These are phyloP conservation scores for Euptelea pleiosperma DNA, from an alignment of 164 flowering plant species.

Conservation along the genomic window DNA sequence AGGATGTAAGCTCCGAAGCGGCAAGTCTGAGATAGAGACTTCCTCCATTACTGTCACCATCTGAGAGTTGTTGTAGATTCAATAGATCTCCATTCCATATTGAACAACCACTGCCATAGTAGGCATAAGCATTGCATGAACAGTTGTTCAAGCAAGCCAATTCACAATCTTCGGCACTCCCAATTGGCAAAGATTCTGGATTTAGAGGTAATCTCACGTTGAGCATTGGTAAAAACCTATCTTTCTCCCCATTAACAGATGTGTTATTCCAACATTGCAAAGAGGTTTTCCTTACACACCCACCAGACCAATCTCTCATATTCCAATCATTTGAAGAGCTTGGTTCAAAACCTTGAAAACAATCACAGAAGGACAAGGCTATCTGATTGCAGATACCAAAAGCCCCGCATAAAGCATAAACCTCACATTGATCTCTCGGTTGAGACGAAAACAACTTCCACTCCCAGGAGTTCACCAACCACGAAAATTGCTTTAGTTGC, in stretches of 20 bases:
- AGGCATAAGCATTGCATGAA: constrained; percentile 54
- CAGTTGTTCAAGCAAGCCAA: constrained; percentile 46
- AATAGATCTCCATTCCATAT: constrained; percentile 31
- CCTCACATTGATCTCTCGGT: constrained; percentile 45
- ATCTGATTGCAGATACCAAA: constrained; percentile 38
- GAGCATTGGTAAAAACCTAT: too few relatives aligned
- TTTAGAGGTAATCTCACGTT: too few relatives aligned
- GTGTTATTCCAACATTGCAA: constrained; percentile 33
- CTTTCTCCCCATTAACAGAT: constrained; percentile 2
- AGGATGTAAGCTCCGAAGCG: constrained; percentile 49
- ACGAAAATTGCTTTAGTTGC: too few relatives aligned
- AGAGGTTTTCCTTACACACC: constrained; percentile 42
- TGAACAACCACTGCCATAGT: constrained; percentile 34
- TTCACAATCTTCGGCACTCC: too few relatives aligned
- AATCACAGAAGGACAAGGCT: constrained; percentile 31
- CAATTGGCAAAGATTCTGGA: constrained; percentile 19
- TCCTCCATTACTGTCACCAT: constrained; percentile 21
- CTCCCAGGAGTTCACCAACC: too few relatives aligned
- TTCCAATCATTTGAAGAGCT: constrained; percentile 36
- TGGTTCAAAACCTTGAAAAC: constrained; percentile 54
- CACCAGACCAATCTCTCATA: constrained; percentile 51
- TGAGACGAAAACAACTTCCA: too few relatives aligned
- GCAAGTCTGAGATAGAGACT: constrained; percentile 38
- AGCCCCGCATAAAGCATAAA: constrained; percentile 53
- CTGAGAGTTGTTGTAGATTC: constrained; percentile 37